Percentiles rank a stretch among this genome's conserved stretches.
phyloP scores from a whole-genome alignment of 140 eudicot genomes.

The Ambrosia hybrid region DNA sequence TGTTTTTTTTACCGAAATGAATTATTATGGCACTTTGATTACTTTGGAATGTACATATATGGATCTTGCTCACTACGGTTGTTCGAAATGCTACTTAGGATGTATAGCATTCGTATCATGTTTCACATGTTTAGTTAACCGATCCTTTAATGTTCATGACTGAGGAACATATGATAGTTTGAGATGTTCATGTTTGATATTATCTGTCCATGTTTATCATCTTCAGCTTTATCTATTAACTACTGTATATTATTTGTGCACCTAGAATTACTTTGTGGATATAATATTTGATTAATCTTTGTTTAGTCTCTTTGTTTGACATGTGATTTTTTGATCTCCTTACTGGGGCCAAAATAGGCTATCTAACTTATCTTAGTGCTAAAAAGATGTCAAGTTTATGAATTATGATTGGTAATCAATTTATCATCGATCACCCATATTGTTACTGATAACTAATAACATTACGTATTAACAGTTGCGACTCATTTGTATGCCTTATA shows the following conservation, averaged over 20 bases:
- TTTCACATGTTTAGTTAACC: not conserved
- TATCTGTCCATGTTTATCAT: constrained; percentile 12
- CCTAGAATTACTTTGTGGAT: not conserved
- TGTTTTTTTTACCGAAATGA: not conserved
- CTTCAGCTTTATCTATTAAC: not conserved
- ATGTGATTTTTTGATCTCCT: constrained; percentile 4
- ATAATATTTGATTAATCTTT: not conserved
- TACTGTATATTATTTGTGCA: not conserved
- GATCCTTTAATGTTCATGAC: not conserved
- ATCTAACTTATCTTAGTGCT: not conserved
- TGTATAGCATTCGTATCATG: not conserved
- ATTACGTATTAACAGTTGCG: not conserved
- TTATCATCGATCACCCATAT: not conserved
- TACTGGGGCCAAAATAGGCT: not conserved
- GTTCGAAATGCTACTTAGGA: not conserved
- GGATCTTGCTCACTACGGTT: too few species aligned
- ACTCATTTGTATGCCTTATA: not conserved
- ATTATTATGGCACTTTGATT: not conserved
- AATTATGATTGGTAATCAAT: not conserved
- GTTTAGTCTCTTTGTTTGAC: not conserved
- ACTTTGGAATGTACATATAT: too few species aligned
- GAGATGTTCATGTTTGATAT: not conserved
- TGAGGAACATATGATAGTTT: not conserved
- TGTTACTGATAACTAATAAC: not conserved
- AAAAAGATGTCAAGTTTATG: not conserved